Percentiles rank a stretch among this genome's conserved stretches.
Evolutionary conservation across 1,284 basidiomycete genomes (phyloP).

Genomic region (Papiliotrema laurentii): DNA sequence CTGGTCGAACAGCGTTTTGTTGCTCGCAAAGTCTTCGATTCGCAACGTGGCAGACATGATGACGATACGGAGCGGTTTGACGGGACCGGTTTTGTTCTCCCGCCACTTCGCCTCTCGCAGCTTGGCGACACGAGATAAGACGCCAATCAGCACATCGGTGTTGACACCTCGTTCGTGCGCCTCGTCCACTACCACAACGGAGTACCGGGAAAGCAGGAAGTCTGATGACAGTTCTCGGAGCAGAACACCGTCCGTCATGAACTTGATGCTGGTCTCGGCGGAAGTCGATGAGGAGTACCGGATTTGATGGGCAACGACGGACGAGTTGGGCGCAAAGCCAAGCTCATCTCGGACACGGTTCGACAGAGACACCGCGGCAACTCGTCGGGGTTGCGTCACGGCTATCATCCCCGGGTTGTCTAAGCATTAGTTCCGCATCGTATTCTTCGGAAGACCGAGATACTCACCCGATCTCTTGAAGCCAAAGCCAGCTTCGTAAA

Average conservation of each 20-base stretch:
- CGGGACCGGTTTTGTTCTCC: slow-evolving; percentile 54
- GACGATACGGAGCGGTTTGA: slow-evolving; percentile 78
- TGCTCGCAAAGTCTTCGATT: slow-evolving; percentile 87
- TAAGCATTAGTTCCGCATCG: slow-evolving; percentile 38
- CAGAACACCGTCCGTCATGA: slow-evolving; percentile 99
- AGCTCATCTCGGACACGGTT: slow-evolving; percentile 86
- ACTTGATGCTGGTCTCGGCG: slow-evolving; percentile 87
- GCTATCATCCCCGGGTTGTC: slow-evolving; percentile 98
- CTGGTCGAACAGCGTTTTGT: slow-evolving; percentile 71
- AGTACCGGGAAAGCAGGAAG: slow-evolving; percentile 85
- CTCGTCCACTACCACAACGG: slow-evolving; percentile 93
- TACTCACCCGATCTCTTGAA: slow-evolving; percentile 65
- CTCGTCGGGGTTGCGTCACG: slow-evolving; percentile 93
- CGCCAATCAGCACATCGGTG: slow-evolving; percentile 95
- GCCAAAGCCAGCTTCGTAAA: slow-evolving; percentile 94
- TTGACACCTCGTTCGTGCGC: slow-evolving; percentile 98
- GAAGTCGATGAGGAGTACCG: slow-evolving; percentile 94
- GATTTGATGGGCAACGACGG: slow-evolving; percentile 90
- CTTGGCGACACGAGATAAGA: slow-evolving; percentile 84
- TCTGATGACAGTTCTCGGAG: slow-evolving; percentile 88
- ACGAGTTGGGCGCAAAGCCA: slow-evolving; percentile 60
- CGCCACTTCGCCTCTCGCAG: slow-evolving; percentile 85
- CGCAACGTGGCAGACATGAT: slow-evolving; percentile 99
- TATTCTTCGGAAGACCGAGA: not conserved
- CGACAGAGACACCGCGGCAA: slow-evolving; percentile 95